Percentiles rank a stretch among this genome's conserved stretches.
phyloP scores from a whole-genome alignment of 2,329 filamentous ascomycete species.

The Aotearoamyces nothofagi region DNA sequence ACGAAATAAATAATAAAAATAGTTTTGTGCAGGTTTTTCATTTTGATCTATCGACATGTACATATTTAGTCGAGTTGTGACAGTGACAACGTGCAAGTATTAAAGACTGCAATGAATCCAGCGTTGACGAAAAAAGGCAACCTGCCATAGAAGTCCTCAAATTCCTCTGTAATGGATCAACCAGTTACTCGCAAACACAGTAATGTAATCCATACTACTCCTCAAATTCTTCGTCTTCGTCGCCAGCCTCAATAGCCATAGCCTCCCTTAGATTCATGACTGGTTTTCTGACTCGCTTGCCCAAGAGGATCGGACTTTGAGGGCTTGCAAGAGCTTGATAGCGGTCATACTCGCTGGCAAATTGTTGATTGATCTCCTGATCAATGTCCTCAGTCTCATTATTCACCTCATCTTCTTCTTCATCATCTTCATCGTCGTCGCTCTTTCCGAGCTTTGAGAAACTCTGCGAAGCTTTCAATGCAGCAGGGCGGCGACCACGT shows the following conservation, averaged over 20 bases:
- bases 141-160: too few relatives aligned
- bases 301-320: conserved; percentile 1
- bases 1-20: too few relatives aligned
- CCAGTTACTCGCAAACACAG: too few relatives aligned
- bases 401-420: conserved; percentile 3
- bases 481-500: conserved; percentile 4
- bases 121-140: too few relatives aligned
- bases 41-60: too few relatives aligned
- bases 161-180: too few relatives aligned
- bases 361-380: conserved; percentile 2
- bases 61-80: too few relatives aligned
- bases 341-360: conserved; percentile 3
- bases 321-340: conserved; percentile 2
- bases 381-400: background rate
- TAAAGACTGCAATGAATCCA: too few relatives aligned
- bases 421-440: conserved; percentile 3
- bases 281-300: conserved; percentile 2
- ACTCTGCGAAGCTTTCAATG: conserved; percentile 1
- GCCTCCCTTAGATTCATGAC: conserved; percentile 1
- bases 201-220: too few relatives aligned
- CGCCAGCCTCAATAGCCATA: conserved; percentile 1
- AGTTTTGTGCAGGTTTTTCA: too few relatives aligned
- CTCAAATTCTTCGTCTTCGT: background rate
- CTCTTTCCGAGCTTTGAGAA: conserved; percentile 1
- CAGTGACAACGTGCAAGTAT: too few relatives aligned